Conservation (phyloP, 306 rosid species). For the Gynostemma pentaphyllum region DNA sequence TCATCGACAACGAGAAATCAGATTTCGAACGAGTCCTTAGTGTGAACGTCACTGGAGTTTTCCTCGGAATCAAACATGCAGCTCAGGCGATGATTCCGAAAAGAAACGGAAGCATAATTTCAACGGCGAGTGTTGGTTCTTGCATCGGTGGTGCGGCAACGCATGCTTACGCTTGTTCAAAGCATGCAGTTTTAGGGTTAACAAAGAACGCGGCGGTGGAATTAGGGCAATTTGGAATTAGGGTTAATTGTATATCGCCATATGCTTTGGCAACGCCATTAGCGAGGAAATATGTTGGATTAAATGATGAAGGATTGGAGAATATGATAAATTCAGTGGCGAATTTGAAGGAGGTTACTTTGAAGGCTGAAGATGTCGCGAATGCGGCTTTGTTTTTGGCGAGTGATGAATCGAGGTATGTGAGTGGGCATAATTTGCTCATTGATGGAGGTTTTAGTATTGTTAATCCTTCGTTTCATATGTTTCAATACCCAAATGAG, state of each 20-base stretch:
- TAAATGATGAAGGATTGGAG: conserved; percentile 35
- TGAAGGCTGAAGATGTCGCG: conserved; percentile 59
- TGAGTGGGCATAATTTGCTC: conserved; percentile 72
- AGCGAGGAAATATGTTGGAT: conserved; percentile 32
- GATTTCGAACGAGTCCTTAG: conserved; percentile 65
- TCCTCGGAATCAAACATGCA: conserved; percentile 69
- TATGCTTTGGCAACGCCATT: conserved; percentile 50
- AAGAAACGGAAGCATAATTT: conserved; percentile 40
- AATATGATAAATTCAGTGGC: conserved; percentile 22
- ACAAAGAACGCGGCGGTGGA: conserved; percentile 69
- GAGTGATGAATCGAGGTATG: conserved; percentile 51
- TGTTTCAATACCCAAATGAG: conserved; percentile 44
- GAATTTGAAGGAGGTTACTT: conserved; percentile 47
- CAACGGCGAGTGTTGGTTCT: conserved; percentile 48
- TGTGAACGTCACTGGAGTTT: conserved; percentile 51
- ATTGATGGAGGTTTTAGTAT: conserved; percentile 65
- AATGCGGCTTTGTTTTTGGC: conserved; percentile 74
- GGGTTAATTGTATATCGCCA: conserved; percentile 78
- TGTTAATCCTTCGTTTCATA: conserved; percentile 35
- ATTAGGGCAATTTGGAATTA: conserved; percentile 64
- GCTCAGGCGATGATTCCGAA: conserved; percentile 51
- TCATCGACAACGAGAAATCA: conserved; percentile 38
- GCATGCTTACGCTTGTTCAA: conserved; percentile 55
- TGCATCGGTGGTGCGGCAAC: conserved; percentile 52
- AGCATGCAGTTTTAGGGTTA: conserved; percentile 60